Evolutionary conservation across 495 filamentous ascomycete species (phyloP).

Genomic region (Parachaetomium inaequale): DNA sequence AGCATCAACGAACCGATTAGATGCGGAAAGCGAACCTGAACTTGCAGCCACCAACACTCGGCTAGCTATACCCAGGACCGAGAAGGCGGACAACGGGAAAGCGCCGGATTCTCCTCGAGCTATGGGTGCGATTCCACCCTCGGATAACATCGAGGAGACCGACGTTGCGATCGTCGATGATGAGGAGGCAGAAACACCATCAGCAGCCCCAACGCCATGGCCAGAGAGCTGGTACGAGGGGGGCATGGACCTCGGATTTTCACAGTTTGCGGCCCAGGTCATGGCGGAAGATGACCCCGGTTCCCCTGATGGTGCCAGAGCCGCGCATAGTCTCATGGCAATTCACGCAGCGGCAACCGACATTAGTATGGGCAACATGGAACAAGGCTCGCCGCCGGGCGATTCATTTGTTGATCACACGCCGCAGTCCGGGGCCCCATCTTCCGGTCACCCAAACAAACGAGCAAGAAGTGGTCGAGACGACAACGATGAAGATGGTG

Average conservation of each 20-base stretch:
- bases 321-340: no score
- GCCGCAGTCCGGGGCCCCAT: background rate
- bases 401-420: no score
- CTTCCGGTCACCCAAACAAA: background rate
- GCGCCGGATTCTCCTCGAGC: no score
- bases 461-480: background rate
- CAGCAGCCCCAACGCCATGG: background rate
- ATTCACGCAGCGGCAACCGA: no score
- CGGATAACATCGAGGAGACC: background rate
- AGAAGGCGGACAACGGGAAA: no score
- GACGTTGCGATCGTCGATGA: background rate
- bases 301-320: background rate
- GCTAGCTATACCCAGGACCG: no score
- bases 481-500: background rate
- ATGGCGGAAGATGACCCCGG: no score
- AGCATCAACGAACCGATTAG: no score
- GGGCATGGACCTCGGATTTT: background rate
- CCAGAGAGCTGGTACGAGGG: slow-evolving; percentile 1
- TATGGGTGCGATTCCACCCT: background rate
- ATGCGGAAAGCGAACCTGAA: no score
- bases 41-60: no score
- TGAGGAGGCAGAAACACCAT: background rate
- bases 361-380: no score
- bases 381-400: no score
- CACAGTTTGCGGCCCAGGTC: background rate